Conservation (phyloP, 768 basidiomycete genomes). For the Termitomyces sp. region DNA sequence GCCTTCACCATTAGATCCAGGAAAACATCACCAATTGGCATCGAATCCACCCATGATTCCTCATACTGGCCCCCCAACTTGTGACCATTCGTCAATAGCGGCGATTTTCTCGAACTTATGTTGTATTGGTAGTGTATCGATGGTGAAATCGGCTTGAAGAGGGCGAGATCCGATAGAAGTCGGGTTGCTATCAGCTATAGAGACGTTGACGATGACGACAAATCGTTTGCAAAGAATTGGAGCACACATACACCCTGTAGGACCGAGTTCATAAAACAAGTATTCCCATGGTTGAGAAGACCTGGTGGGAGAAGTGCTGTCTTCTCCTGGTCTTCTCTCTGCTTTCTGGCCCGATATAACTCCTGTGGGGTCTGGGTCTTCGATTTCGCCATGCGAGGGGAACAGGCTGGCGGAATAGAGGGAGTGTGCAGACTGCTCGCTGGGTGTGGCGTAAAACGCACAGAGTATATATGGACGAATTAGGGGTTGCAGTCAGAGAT, state of each 20-base stretch:
- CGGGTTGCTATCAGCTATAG: conserved; percentile 64
- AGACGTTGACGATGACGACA: neutral
- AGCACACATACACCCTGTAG: conserved; percentile 72
- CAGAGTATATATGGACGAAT: neutral
- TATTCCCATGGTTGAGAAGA: conserved; percentile 79
- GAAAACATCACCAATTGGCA: conserved; percentile 73
- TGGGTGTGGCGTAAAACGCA: neutral
- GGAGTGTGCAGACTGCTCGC: neutral
- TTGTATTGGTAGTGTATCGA: conserved; percentile 35
- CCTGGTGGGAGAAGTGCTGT: conserved; percentile 67
- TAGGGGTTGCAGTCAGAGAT: conserved; percentile 5
- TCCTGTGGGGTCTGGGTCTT: conserved; percentile 64
- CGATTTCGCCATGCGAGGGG: conserved; percentile 42
- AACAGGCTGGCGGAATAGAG: neutral
- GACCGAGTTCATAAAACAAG: conserved; percentile 96
- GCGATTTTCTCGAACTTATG: conserved; percentile 50
- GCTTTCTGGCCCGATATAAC: conserved; percentile 51
- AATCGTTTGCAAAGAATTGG: conserved; percentile 4
- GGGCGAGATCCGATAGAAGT: conserved; percentile 53
- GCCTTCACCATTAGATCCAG: conserved; percentile 54
- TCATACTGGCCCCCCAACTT: conserved; percentile 49
- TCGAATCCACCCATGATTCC: conserved; percentile 49
- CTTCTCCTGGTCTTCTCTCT: conserved; percentile 60
- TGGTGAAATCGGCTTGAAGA: conserved; percentile 47
- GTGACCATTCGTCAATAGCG: conserved; percentile 68